Percentiles rank a stretch among this genome's conserved stretches.
Conservation (phyloP, 495 filamentous ascomycete genomes). For the Lasiosphaeria hispida region DNA sequence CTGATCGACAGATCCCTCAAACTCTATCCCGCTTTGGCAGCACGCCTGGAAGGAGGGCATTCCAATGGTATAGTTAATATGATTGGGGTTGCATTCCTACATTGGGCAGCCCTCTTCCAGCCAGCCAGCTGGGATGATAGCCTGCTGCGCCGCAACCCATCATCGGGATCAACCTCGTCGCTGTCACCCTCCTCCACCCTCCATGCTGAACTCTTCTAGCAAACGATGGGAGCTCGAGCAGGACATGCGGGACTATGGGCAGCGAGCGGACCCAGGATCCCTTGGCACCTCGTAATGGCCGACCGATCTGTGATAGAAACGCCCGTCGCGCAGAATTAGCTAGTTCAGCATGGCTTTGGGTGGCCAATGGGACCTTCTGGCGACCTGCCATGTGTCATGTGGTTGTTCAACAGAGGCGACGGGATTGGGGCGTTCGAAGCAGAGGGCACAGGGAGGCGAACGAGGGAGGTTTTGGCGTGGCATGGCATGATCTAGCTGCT, state of each 20-base stretch:
- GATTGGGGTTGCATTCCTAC: conserved; percentile 6
- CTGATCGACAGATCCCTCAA: conserved; percentile 30
- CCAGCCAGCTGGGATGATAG: conserved; percentile 9
- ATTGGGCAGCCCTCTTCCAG: background rate
- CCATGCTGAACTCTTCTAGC: background rate
- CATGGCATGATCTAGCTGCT: background rate
- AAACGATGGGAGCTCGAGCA: background rate
- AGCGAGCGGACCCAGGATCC: background rate
- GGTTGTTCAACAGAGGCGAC: background rate
- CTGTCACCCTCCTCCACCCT: background rate
- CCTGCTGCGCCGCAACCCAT: conserved; percentile 9
- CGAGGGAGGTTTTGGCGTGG: no score
- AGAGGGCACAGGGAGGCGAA: no score
- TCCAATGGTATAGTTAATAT: background rate
- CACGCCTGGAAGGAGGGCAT: background rate
- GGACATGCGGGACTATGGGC: background rate
- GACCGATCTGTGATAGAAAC: background rate
- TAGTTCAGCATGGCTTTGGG: background rate
- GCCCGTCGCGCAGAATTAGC: background rate
- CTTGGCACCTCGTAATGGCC: background rate
- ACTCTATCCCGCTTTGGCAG: conserved; percentile 22
- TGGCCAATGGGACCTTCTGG: background rate
- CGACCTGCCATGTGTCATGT: conserved; percentile 1
- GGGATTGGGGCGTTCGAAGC: background rate
- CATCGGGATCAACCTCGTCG: conserved; percentile 6